phyloP scores from a whole-genome alignment of 257 asterid species.

The Schizonepeta tenuifolia region DNA sequence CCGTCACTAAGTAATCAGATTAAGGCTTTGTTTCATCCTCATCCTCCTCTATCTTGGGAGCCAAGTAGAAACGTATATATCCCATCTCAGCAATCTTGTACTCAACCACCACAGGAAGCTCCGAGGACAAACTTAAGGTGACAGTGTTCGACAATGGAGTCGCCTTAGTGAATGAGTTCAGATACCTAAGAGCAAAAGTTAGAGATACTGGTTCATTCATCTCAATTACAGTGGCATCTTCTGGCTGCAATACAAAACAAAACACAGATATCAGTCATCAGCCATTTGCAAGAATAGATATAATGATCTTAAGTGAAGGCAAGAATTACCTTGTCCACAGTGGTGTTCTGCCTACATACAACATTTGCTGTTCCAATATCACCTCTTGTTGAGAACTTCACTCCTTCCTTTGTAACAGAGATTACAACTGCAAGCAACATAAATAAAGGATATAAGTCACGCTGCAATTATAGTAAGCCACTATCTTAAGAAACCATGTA shows the following conservation, averaged over 20 bases:
- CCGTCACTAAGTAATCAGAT: slow-evolving; percentile 22
- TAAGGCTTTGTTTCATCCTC: slow-evolving; percentile 72
- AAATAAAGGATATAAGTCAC: background rate
- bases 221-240: slow-evolving; percentile 77
- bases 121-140: slow-evolving; percentile 76
- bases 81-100: slow-evolving; percentile 98
- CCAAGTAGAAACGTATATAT: slow-evolving; percentile 75
- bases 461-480: background rate
- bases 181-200: slow-evolving; percentile 78
- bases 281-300: background rate
- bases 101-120: slow-evolving; percentile 91
- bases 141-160: slow-evolving; percentile 71
- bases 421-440: slow-evolving; percentile 67
- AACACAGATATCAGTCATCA: slow-evolving; percentile 4
- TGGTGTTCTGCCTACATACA: slow-evolving; percentile 87
- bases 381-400: slow-evolving; percentile 91
- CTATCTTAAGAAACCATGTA: background rate
- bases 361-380: slow-evolving; percentile 86
- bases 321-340: slow-evolving; percentile 76
- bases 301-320: background rate
- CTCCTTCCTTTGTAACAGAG: slow-evolving; percentile 96
- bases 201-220: slow-evolving; percentile 87
- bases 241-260: slow-evolving; percentile 55
- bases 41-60: slow-evolving; percentile 92
- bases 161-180: slow-evolving; percentile 85